Percentiles rank a stretch among this genome's conserved stretches.
Conservation (phyloP, 352 stramenopile genomes). For the Phytopythium chamaehyphon region DNA sequence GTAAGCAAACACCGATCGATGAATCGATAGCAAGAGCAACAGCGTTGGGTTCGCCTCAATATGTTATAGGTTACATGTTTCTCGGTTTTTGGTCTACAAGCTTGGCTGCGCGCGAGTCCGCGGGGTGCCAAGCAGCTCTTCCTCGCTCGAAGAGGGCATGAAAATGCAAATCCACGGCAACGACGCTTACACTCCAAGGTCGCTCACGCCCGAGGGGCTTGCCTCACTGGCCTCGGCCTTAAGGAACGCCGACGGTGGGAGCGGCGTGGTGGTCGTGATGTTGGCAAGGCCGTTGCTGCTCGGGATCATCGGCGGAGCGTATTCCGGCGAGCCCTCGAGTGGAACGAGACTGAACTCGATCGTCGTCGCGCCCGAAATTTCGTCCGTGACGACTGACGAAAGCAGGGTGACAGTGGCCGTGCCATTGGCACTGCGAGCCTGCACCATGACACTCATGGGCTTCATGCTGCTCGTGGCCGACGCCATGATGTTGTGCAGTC, state of each 20-base stretch:
- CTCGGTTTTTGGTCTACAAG: conserved; percentile 20
- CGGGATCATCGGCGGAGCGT: conserved; percentile 9
- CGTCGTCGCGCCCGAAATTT: conserved; percentile 35
- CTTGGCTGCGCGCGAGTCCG: conserved; percentile 5
- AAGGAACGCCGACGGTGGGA: conserved; percentile 10
- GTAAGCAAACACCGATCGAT: conserved; percentile 2
- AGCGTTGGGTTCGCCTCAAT: conserved; percentile 22
- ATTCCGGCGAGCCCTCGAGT: conserved; percentile 49
- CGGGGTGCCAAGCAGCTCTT: neutral
- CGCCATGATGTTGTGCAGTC: conserved; percentile 43
- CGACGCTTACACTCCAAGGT: conserved; percentile 37
- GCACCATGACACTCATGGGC: conserved; percentile 41
- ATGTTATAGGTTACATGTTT: conserved; percentile 54
- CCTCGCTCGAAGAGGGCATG: neutral
- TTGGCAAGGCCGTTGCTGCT: neutral
- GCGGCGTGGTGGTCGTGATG: conserved; percentile 2
- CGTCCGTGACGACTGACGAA: conserved; percentile 50
- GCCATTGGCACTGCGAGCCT: conserved; percentile 39
- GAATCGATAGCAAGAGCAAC: neutral
- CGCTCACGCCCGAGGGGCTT: conserved; percentile 48
- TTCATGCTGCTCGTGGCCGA: conserved; percentile 35
- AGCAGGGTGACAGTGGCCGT: conserved; percentile 52
- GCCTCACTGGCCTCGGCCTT: conserved; percentile 41
- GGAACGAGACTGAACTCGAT: conserved; percentile 68
- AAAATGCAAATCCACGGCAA: neutral